Conservation (phyloP, 2,329 filamentous ascomycete species). For the Ophiostoma perfectum region DNA sequence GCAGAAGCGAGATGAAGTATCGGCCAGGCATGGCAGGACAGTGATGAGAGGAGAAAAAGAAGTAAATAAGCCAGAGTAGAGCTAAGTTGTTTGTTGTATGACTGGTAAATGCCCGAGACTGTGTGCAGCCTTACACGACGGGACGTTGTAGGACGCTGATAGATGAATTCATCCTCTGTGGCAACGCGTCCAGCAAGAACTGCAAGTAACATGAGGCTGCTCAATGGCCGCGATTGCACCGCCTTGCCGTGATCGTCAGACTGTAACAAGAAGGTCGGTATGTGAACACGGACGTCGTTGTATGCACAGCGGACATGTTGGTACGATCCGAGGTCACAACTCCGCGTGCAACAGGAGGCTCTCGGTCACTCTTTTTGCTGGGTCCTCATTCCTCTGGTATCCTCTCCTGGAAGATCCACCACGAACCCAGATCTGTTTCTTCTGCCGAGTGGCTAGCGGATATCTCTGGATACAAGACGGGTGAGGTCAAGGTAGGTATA, state of each 20-base stretch:
- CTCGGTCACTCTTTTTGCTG: background rate
- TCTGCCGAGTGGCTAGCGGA: background rate
- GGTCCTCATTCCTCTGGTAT: background rate
- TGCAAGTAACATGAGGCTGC: background rate
- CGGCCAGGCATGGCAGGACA: too few relatives aligned
- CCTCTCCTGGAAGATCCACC: conserved; percentile 7
- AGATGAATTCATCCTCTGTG: background rate
- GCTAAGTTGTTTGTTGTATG: too few relatives aligned
- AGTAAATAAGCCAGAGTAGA: too few relatives aligned
- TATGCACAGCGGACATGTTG: background rate
- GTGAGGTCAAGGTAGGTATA: too few relatives aligned
- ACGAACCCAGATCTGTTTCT: conserved; percentile 10
- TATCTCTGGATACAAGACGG: conserved; percentile 3
- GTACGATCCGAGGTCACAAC: background rate
- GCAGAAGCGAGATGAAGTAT: too few relatives aligned
- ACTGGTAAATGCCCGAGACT: too few relatives aligned
- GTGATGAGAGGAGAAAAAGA: too few relatives aligned
- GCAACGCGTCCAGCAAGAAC: background rate
- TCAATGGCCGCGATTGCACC: background rate
- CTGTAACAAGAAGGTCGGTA: background rate
- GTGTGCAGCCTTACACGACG: background rate
- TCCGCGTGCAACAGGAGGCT: background rate
- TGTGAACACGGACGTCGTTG: background rate
- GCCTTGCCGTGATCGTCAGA: background rate
- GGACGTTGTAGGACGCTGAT: background rate